phyloP scores from a whole-genome alignment of 768 basidiomycete species.

The Collybia mongolica region DNA sequence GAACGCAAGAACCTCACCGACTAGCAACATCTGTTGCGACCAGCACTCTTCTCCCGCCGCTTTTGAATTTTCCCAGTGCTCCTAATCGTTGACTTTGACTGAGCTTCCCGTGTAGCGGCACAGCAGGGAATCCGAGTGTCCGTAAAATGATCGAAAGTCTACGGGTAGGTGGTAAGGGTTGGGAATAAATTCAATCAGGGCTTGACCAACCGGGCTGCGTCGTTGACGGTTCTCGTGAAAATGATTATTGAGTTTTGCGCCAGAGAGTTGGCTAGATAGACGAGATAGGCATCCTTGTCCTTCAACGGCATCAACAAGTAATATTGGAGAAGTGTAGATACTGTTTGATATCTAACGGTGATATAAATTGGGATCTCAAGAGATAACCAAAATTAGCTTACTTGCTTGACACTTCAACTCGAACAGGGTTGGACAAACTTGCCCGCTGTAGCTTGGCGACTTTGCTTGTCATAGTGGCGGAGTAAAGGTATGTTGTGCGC shows the following conservation, averaged over 20 bases:
- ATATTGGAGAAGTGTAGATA: constrained; percentile 92
- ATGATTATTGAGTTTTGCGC: constrained; percentile 94
- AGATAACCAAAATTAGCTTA: constrained; percentile 33
- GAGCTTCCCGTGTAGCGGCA: constrained; percentile 94
- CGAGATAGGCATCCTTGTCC: constrained; percentile 89
- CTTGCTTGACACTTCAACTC: constrained; percentile 93
- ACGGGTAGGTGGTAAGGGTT: not conserved
- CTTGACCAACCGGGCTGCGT: constrained; percentile 70
- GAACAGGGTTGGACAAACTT: constrained; percentile 89
- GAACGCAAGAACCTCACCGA: constrained; percentile 48
- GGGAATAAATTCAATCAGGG: not conserved
- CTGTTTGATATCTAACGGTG: constrained; percentile 84
- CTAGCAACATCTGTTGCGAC: constrained; percentile 98
- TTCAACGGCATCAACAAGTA: constrained; percentile 91
- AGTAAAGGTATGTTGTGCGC: constrained; percentile 93
- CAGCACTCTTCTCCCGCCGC: constrained; percentile 85
- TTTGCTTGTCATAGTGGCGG: constrained; percentile 98
- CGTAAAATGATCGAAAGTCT: constrained; percentile 89
- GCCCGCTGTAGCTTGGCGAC: constrained; percentile 95
- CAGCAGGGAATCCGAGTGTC: constrained; percentile 88
- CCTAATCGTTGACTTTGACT: constrained; percentile 93
- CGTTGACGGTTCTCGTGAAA: constrained; percentile 94
- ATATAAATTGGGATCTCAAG: constrained; percentile 4
- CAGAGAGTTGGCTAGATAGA: constrained; percentile 85
- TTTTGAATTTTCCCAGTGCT: constrained; percentile 93